These are phyloP conservation scores for Gossypium anomalum DNA, from an alignment of 345 rosid genomes.

Conservation along the genomic window DNA sequence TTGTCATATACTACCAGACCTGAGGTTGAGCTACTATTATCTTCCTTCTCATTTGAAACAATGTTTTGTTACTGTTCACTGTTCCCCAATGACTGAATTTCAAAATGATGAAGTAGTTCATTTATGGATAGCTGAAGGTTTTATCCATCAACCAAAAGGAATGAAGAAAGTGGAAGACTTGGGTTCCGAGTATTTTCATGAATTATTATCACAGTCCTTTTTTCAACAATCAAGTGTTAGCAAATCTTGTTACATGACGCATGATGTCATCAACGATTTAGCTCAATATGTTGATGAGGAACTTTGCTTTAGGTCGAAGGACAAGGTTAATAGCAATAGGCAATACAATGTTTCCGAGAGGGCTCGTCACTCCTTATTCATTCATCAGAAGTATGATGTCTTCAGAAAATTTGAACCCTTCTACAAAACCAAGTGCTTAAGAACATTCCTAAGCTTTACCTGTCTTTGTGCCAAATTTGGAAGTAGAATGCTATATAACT, in stretches of 20 bases:
- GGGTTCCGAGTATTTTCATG: constrained; percentile 5
- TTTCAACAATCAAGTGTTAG: constrained; percentile 8
- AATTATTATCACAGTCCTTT: constrained; percentile 8
- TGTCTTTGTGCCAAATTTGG: background rate
- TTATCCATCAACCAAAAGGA: background rate
- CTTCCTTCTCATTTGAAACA: no score
- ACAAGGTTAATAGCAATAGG: background rate
- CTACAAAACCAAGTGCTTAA: background rate
- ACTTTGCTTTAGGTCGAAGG: constrained; percentile 4
- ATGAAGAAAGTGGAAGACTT: background rate
- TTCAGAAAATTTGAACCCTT: background rate
- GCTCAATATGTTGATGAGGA: constrained; percentile 14
- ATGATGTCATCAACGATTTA: background rate
- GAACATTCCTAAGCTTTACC: constrained; percentile 15
- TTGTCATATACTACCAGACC: no score
- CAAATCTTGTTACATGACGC: background rate
- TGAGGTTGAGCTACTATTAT: no score
- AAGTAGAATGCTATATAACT: background rate
- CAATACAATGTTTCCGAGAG: background rate
- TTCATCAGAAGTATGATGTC: constrained; percentile 5
- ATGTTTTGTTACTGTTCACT: no score
- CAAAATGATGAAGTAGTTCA: no score
- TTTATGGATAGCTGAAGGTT: no score
- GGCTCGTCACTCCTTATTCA: constrained; percentile 16
- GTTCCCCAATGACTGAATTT: no score